A percentile compares a stretch with the other conserved stretches of the same genome.
Evolutionary conservation across 768 basidiomycete genomes (phyloP).

Genomic region (Chlorophyllum brunneum): DNA sequence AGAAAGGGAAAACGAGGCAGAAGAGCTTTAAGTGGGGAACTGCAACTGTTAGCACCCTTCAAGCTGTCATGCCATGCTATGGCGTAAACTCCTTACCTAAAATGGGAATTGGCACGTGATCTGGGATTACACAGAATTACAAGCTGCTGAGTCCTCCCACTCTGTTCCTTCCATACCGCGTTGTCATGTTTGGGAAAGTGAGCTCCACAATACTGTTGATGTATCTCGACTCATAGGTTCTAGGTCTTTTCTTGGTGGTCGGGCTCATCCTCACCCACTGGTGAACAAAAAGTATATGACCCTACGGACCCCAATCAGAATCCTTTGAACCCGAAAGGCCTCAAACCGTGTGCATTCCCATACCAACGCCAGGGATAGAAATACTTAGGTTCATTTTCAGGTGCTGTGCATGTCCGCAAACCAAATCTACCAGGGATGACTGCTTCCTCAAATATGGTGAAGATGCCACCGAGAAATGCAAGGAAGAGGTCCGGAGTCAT

Average conservation of each 20-base stretch:
- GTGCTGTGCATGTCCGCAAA: slow-evolving; percentile 94
- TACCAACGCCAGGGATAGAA: not conserved
- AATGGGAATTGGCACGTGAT: slow-evolving; percentile 2
- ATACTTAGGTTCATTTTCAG: slow-evolving; percentile 36
- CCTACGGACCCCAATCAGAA: slow-evolving; percentile 78
- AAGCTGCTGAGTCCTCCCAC: no score
- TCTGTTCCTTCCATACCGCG: no score
- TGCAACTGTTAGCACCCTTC: no score
- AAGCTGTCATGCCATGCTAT: not conserved
- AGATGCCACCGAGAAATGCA: slow-evolving; percentile 76
- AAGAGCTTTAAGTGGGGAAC: not conserved
- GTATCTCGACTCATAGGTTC: not conserved
- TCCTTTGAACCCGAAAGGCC: slow-evolving; percentile 88
- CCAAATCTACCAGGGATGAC: slow-evolving; percentile 88
- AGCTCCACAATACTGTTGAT: not conserved
- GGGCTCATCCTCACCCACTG: slow-evolving; percentile 22
- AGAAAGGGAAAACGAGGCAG: not conserved
- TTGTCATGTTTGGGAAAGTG: slow-evolving; percentile 42
- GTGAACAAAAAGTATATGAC: slow-evolving; percentile 48
- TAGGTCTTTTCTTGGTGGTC: slow-evolving; percentile 61
- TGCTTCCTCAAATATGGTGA: slow-evolving; percentile 78
- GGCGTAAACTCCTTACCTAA: not conserved
- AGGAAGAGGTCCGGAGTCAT: slow-evolving; percentile 73
- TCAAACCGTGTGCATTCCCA: slow-evolving; percentile 76
- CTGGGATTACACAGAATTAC: not conserved